Base-by-base conservation (phyloP, 1,139 yeast species). In the Candida albicans region DNA sequence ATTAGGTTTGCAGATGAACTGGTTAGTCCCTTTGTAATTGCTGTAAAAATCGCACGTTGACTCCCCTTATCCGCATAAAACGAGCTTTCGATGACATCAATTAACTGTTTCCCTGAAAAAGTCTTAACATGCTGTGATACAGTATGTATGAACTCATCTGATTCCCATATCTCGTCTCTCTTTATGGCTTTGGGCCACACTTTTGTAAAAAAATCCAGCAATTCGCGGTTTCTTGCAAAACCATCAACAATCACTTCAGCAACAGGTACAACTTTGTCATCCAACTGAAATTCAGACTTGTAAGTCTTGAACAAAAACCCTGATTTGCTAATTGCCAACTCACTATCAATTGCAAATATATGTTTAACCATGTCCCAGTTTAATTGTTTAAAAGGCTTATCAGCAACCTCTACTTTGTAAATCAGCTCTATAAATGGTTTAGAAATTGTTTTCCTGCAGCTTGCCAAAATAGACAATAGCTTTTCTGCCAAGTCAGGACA, bases 171-270 rank as follows among this genome's bases (percentile, higher is more conserved):
- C 3, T 44, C 39, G 18, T 57, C 51, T 4, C 51, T 45, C 2
- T 55, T 41, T 10, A 73, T 62, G 4, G 72, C 64, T 2, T 53
- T 42, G 11, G 66, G 62, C 84, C 87, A 83, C 11, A 70, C 58
- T 0, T 53, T 48, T 3, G 64, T 59, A 40, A 81, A 67, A 51
- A 85, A 84, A 4, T 62, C 60, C 8, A 62, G 63, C 35, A 81
- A 65, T 43, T 84, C 89, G 66, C 95, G 77, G 6, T 84, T 84
- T 51, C 69, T 75, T 4, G 73, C 66, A 54, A 73, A 77, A 9
- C 84, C 76, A 8, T 66, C 62, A 2, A 81, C 61, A 12, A 83
- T 50, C 24, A 68, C 64, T 2, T 59, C 54, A 39, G 75, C 73
- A n/a, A 79, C 44, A 5, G 52, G 46, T 8, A 52, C 43, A 0